These are phyloP conservation scores for Aeminium ludgeri DNA, from an alignment of 495 filamentous ascomycete genomes.

Conservation along the genomic window DNA sequence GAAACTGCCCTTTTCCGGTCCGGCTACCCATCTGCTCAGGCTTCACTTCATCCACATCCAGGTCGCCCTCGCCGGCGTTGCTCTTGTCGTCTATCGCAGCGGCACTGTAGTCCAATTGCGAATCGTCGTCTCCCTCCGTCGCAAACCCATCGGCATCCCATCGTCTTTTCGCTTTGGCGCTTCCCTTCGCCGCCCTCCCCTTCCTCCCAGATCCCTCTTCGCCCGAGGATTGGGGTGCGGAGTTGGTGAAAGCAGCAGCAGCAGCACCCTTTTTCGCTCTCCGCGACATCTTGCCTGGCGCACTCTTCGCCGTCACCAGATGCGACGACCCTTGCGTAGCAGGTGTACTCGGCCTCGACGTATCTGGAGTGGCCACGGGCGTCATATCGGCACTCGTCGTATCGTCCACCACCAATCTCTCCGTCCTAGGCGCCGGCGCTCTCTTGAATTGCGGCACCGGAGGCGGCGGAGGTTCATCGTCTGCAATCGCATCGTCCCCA, in stretches of 20 bases:
- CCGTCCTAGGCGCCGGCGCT: slow-evolving; percentile 6
- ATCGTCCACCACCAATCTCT: slow-evolving; percentile 15
- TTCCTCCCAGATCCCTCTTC: slow-evolving; percentile 50
- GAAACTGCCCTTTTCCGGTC: slow-evolving; percentile 78
- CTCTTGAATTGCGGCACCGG: slow-evolving; percentile 25
- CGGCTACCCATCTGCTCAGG: slow-evolving; percentile 65
- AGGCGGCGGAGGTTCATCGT: slow-evolving; percentile 34
- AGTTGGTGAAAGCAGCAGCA: slow-evolving; percentile 29
- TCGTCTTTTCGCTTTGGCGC: slow-evolving; percentile 60
- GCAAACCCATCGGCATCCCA: slow-evolving; percentile 85
- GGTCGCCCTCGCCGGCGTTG: slow-evolving; percentile 30
- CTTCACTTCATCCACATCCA: slow-evolving; percentile 50
- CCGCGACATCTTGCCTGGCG: slow-evolving; percentile 61
- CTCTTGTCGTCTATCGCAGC: slow-evolving; percentile 32
- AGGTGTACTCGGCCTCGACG: slow-evolving; percentile 63
- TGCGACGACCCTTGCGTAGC: slow-evolving; percentile 31
- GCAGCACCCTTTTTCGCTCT: slow-evolving; percentile 71
- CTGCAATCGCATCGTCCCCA: slow-evolving; percentile 14
- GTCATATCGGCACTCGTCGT: slow-evolving; percentile 42
- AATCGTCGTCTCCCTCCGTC: slow-evolving; percentile 61
- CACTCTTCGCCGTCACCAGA: slow-evolving; percentile 52
- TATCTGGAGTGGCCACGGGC: slow-evolving; percentile 53
- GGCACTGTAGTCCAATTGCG: slow-evolving; percentile 73
- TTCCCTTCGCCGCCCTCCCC: slow-evolving; percentile 24
- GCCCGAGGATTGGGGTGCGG: slow-evolving; percentile 61